Evolutionary conservation across 805 yeast genomes (phyloP), one percentile per base, ranked within the genome.

Genomic region (Kuraishia capsulata): DNA sequence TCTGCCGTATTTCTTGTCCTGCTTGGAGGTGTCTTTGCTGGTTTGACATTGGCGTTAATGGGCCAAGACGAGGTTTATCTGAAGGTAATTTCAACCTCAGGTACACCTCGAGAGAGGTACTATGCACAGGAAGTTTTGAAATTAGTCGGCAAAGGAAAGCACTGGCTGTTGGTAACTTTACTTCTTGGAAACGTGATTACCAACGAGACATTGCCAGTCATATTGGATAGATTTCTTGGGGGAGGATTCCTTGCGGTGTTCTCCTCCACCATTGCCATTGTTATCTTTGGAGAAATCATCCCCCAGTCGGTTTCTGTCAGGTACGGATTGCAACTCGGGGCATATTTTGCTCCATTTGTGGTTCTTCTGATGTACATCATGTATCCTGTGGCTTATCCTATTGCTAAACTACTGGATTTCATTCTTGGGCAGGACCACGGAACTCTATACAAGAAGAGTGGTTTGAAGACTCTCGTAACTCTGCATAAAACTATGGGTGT

Each of bases 181-280:
- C 68, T 90, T 42, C 58, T 89, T 24, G 76, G 87, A 5, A 89
- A 89, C 52, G 97, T 89, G 35, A 85, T 89, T 54, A 89, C 97
- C 33, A 89, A 89, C 57, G 97, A 90, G 59, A 81, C 96, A 2
- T 69, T 90, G 43, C 98, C 98, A 1, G 90, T 90, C 48, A 95
- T 90, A 18, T 69, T 92, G 42, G 97, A 90, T 57, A 71, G 94
- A 39, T 82, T 90, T 49, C 71, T 92, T 11, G 97, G 97, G 35
- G 97, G 97, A 32, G 98, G 98, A 1, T 82, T 95, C 83, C 89
- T 92, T 11, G 98, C 98, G 1, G 96, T 90, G 28, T 85, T 88
- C 11, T 73, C 88, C 10, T 81, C 97, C n/a, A 89, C 98, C 0
- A 89, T 83, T 3, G 75, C 89, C 20, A 90, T 90, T 54, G 97